A percentile compares a stretch with the other conserved stretches of the same genome.
phyloP scores from a whole-genome alignment of 371 early-diverging fungal species.

The Smittium mucronatum region DNA sequence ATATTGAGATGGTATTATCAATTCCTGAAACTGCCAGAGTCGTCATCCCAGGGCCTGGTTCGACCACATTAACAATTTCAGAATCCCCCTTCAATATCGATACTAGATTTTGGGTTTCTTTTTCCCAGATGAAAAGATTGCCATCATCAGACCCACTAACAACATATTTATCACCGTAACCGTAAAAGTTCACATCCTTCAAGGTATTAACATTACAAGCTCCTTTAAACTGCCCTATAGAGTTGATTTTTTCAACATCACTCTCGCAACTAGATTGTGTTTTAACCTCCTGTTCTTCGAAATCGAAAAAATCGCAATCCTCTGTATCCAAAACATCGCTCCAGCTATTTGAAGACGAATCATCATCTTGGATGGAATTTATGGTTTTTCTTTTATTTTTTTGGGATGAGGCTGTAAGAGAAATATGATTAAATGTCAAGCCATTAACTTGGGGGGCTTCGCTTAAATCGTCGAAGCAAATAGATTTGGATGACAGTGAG shows the following conservation, averaged over 20 bases:
- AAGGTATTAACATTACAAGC: conserved; percentile 41
- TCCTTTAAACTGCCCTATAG: conserved; percentile 18
- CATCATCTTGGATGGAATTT: no score
- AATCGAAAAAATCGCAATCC: no score
- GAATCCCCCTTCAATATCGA: conserved; percentile 51
- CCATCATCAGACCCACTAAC: conserved; percentile 74
- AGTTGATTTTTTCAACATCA: background rate
- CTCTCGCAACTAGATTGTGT: conserved; percentile 4
- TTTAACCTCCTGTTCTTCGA: no score
- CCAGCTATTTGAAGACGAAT: no score
- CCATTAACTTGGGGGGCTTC: no score
- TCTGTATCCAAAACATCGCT: no score
- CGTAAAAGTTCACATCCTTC: conserved; percentile 70
- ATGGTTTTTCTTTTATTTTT: no score
- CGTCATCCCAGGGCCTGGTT: conserved; percentile 37
- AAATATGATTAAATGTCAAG: no score
- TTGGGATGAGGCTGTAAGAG: no score
- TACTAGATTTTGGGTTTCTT: conserved; percentile 41
- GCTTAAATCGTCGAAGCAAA: no score
- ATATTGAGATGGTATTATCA: conserved; percentile 57
- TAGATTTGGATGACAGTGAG: no score
- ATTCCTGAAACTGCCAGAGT: conserved; percentile 47
- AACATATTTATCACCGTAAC: conserved; percentile 49
- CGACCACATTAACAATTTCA: conserved; percentile 47
- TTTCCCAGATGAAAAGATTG: conserved; percentile 59